Conservation (phyloP, 108 stramenopile species). For the Stephanodiscus minutulus region DNA sequence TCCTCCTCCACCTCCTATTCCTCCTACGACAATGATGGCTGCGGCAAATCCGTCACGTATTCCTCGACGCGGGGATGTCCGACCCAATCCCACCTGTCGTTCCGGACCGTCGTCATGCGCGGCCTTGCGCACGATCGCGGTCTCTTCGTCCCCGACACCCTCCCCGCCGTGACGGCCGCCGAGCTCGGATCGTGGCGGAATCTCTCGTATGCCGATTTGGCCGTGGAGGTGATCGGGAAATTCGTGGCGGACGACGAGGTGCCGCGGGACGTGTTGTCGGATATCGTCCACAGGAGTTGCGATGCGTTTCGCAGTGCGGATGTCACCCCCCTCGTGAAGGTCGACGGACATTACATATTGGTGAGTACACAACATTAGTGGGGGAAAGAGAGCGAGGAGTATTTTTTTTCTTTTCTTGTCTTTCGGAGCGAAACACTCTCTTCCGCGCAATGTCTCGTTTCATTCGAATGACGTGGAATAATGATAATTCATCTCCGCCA, state of each 20-base stretch:
- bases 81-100: constrained; percentile 76
- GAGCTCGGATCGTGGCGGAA: constrained; percentile 82
- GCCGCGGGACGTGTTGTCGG: constrained; percentile 74
- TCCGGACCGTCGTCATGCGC: constrained; percentile 93
- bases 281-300: constrained; percentile 88
- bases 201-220: constrained; percentile 78
- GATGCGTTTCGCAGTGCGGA: constrained; percentile 87
- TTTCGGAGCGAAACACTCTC: neutral
- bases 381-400: neutral
- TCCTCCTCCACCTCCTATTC: no score
- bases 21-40: neutral
- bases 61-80: constrained; percentile 91
- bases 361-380: constrained; percentile 69
- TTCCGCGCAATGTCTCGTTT: no score
- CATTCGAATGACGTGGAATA: no score
- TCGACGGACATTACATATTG: constrained; percentile 79
- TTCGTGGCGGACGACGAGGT: constrained; percentile 94
- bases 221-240: constrained; percentile 88
- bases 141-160: constrained; percentile 92
- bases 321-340: constrained; percentile 88
- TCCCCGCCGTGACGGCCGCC: constrained; percentile 76
- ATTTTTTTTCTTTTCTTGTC: neutral
- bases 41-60: constrained; percentile 77
- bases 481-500: neutral
- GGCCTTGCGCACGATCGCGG: constrained; percentile 96